Evolutionary conservation across 371 early-diverging fungal genomes (phyloP).

Genomic region (Chytridium lagenaria): DNA sequence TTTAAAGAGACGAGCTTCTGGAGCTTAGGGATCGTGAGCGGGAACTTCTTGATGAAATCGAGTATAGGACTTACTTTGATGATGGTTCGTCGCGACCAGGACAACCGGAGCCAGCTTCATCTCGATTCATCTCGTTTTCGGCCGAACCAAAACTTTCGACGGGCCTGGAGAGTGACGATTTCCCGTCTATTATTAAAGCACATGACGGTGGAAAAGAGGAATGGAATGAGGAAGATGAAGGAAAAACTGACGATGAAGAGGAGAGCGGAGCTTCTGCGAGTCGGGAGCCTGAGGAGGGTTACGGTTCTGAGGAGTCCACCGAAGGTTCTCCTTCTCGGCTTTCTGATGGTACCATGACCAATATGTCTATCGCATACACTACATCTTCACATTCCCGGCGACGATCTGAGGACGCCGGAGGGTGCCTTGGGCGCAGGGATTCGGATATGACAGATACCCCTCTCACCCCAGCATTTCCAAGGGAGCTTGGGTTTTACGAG

Average conservation of each 20-base stretch:
- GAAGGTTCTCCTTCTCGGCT: background rate
- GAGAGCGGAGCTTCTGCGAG: background rate
- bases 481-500: background rate
- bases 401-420: background rate
- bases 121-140: background rate
- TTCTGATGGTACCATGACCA: background rate
- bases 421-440: background rate
- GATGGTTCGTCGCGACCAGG: background rate
- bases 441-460: no score
- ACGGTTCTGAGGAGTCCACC: background rate
- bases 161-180: background rate
- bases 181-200: background rate
- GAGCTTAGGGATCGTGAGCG: constrained; percentile 25
- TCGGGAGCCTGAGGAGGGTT: constrained; percentile 9
- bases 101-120: background rate
- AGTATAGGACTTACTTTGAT: constrained; percentile 16
- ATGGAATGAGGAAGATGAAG: background rate
- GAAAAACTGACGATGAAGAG: background rate
- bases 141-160: background rate
- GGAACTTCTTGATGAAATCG: constrained; percentile 18
- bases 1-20: constrained; percentile 26
- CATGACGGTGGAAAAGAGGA: background rate
- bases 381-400: background rate
- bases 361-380: background rate
- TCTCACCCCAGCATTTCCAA: background rate